Conservation (phyloP, 148 eudicot genomes). For the Amaranthus hypochondriacus region DNA sequence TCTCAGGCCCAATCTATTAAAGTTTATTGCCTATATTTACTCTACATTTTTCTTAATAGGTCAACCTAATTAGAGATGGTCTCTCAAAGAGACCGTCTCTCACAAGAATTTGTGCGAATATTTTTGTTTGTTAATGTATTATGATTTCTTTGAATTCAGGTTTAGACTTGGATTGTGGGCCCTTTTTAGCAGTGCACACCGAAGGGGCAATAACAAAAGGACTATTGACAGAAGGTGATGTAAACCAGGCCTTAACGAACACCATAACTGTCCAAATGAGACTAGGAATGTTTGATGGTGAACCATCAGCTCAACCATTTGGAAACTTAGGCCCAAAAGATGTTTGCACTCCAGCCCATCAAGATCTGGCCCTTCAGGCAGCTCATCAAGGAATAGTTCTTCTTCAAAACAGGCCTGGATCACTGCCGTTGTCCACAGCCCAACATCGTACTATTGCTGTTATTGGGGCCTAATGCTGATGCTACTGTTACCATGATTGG, state of each 20-base stretch:
- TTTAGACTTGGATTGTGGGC: conserved; percentile 96
- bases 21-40: no score
- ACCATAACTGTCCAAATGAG: conserved; percentile 76
- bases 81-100: no score
- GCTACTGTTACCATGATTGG: conserved; percentile 61
- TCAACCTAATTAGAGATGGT: no score
- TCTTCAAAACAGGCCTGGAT: conserved; percentile 45
- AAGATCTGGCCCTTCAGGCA: conserved; percentile 74
- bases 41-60: no score
- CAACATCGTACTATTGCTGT: conserved; percentile 40
- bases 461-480: conserved; percentile 62
- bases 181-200: conserved; percentile 68
- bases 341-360: conserved; percentile 68
- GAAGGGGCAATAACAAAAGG: conserved; percentile 58
- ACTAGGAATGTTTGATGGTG: conserved; percentile 89
- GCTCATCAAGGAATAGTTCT: conserved; percentile 90
- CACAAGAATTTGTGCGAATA: no score
- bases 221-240: conserved; percentile 54
- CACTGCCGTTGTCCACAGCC: conserved; percentile 52
- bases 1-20: no score
- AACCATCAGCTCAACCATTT: conserved; percentile 56
- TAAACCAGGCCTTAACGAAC: conserved; percentile 63
- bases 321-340: conserved; percentile 63
- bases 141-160: conserved; percentile 7
- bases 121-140: no score